phyloP scores from a whole-genome alignment of 1,139 yeast genomes.

The Yamadazyma siamensis region DNA sequence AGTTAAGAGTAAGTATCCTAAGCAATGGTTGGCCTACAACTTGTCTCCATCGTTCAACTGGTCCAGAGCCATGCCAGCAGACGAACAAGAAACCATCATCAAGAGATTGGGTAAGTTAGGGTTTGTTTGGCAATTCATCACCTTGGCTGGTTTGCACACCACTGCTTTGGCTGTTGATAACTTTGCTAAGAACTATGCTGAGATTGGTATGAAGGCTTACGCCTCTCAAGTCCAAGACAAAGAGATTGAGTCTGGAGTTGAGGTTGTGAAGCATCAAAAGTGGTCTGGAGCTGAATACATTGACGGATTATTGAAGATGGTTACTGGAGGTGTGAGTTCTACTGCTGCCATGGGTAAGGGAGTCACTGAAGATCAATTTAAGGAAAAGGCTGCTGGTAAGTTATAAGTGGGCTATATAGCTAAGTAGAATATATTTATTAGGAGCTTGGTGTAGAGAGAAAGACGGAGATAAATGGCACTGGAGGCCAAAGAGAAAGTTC shows the following conservation, averaged over 20 bases:
- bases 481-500: no score
- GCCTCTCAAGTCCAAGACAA: conserved; percentile 84
- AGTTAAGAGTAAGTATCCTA: conserved; percentile 75
- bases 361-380: conserved; percentile 96
- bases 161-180: conserved; percentile 90
- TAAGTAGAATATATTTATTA: conserved; percentile 3
- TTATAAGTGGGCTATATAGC: conserved; percentile 5
- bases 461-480: no score
- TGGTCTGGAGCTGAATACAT: conserved; percentile 99
- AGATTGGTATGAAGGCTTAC: conserved; percentile 93
- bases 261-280: conserved; percentile 95
- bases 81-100: conserved; percentile 89
- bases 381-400: conserved; percentile 28
- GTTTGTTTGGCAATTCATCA: conserved; percentile 96
- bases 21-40: conserved; percentile 95
- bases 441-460: no score
- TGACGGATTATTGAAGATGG: conserved; percentile 84
- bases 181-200: conserved; percentile 74
- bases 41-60: conserved; percentile 97
- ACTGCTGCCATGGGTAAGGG: conserved; percentile 99
- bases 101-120: conserved; percentile 85
- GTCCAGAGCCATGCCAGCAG: conserved; percentile 87
- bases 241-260: conserved; percentile 87
- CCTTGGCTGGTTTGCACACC: conserved; percentile 95
- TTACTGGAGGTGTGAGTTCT: conserved; percentile 91